Conservation (phyloP, 73 alveolate genomes). For the Symbiodinium natans region DNA sequence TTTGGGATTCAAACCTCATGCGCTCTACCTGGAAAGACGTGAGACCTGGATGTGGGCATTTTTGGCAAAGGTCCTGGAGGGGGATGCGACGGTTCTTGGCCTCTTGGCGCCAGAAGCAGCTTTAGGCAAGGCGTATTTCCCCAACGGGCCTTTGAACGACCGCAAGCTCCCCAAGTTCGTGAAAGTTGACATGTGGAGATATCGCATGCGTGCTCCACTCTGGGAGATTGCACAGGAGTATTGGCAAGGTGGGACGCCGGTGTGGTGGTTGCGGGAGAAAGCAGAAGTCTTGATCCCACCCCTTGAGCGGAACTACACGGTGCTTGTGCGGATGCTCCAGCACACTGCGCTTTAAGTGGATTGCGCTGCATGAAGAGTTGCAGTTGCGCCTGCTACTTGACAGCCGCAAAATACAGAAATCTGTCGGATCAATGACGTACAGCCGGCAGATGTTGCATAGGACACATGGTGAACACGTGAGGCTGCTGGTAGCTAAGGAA, state of each 20-base stretch:
- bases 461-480: too few relatives aligned
- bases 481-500: background rate
- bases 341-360: background rate
- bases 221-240: slow-evolving; percentile 44
- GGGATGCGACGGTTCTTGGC: slow-evolving; percentile 49
- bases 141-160: slow-evolving; percentile 34
- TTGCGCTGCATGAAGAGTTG: too few relatives aligned
- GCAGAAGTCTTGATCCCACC: slow-evolving; percentile 71
- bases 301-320: slow-evolving; percentile 9
- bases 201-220: slow-evolving; percentile 78
- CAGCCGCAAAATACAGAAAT: too few relatives aligned
- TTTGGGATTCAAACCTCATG: slow-evolving; percentile 76
- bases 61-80: slow-evolving; percentile 82
- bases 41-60: slow-evolving; percentile 93
- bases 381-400: background rate
- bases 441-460: too few relatives aligned
- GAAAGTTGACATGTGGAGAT: slow-evolving; percentile 89
- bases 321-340: background rate
- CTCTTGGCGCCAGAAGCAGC: slow-evolving; percentile 53
- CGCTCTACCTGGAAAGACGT: slow-evolving; percentile 43
- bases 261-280: slow-evolving; percentile 63
- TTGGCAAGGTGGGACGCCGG: slow-evolving; percentile 43
- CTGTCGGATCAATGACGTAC: too few relatives aligned
- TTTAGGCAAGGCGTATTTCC: slow-evolving; percentile 42
- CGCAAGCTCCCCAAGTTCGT: slow-evolving; percentile 36